Conservation (phyloP, 1,284 basidiomycete species). For the Porogramme epimiltina region DNA sequence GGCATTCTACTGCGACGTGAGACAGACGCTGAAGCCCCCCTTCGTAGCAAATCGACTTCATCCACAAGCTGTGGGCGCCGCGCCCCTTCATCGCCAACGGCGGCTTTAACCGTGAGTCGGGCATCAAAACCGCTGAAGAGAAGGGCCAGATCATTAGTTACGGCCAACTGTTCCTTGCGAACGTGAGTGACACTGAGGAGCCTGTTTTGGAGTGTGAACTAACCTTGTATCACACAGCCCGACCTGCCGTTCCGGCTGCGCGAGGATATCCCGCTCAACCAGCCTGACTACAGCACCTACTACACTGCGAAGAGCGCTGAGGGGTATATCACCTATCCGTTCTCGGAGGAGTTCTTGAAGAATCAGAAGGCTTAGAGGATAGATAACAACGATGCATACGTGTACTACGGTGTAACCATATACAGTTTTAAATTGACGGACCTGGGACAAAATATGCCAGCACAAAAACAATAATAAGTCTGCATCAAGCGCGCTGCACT, state of each 20-base stretch:
- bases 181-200: constrained; percentile 25
- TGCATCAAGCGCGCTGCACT: too few relatives aligned
- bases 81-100: constrained; percentile 36
- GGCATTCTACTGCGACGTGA: too few relatives aligned
- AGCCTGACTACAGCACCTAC: constrained; percentile 14
- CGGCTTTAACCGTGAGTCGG: constrained; percentile 20
- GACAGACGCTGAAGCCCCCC: background rate
- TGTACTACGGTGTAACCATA: too few relatives aligned
- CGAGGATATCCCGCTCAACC: constrained; percentile 16
- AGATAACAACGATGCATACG: too few relatives aligned
- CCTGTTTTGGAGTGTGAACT: background rate
- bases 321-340: constrained; percentile 24
- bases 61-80: constrained; percentile 31
- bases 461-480: too few relatives aligned
- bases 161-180: constrained; percentile 48
- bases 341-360: constrained; percentile 22
- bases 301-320: constrained; percentile 28
- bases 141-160: constrained; percentile 42
- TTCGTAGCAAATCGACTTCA: constrained; percentile 18
- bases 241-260: constrained; percentile 19
- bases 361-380: constrained; percentile 5
- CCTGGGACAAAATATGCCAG: too few relatives aligned
- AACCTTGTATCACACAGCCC: constrained; percentile 5
- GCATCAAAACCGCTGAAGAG: constrained; percentile 30
- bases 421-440: too few relatives aligned